These are phyloP conservation scores for Lycium barbarum DNA, from an alignment of 257 asterid species.

Conservation along the genomic window DNA sequence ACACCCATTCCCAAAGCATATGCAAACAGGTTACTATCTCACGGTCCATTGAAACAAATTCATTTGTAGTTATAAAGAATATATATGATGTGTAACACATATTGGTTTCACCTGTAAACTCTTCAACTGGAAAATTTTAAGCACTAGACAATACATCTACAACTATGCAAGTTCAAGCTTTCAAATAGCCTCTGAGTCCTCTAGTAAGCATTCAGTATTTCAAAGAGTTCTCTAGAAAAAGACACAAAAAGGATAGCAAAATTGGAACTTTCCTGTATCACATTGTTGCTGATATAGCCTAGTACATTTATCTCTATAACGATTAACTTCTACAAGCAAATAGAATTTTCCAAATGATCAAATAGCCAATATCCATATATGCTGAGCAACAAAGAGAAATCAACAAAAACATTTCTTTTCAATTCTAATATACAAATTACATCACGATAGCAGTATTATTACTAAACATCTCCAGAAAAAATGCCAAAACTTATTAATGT, in stretches of 20 bases:
- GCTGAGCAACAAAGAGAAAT: slow-evolving; percentile 7
- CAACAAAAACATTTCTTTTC: slow-evolving; percentile 17
- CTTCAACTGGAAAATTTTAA: neutral
- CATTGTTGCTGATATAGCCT: neutral
- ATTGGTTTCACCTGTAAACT: neutral
- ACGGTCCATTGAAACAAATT: neutral
- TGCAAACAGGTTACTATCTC: neutral
- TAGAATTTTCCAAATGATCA: neutral
- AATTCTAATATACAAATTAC: slow-evolving; percentile 26
- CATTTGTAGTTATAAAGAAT: neutral
- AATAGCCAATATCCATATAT: neutral
- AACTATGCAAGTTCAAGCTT: neutral
- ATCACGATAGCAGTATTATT: neutral
- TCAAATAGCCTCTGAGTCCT: neutral
- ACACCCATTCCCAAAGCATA: neutral
- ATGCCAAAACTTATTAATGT: slow-evolving; percentile 22
- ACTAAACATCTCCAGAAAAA: slow-evolving; percentile 22
- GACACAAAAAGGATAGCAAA: neutral
- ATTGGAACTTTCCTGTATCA: neutral
- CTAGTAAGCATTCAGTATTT: neutral
- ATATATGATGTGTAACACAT: neutral
- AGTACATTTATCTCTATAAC: neutral
- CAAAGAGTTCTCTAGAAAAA: neutral
- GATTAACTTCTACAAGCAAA: neutral
- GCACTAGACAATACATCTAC: neutral